Percentiles rank a stretch among this genome's conserved stretches.
Evolutionary conservation across 192 early-diverging fungal genomes (phyloP).

Genomic region (Gaertneriomyces semiglobifer): DNA sequence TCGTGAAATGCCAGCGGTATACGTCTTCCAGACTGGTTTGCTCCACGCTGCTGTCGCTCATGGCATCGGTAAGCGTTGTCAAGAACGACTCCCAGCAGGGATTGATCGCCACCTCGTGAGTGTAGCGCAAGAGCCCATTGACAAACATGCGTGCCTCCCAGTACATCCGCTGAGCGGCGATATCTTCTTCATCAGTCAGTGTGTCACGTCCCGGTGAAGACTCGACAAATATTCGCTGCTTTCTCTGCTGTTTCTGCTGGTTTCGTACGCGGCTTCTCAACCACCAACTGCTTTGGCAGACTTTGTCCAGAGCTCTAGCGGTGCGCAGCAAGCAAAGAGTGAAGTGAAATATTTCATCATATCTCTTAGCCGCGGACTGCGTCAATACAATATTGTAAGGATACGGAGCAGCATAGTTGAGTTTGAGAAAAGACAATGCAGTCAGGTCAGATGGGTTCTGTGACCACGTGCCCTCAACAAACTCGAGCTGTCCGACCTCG

Average conservation of each 20-base stretch:
- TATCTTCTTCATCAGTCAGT: background rate
- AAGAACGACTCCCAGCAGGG: conserved; percentile 7
- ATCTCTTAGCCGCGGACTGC: background rate
- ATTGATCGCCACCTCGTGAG: background rate
- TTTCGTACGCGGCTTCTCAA: background rate
- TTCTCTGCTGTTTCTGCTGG: background rate
- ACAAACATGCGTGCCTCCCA: conserved; percentile 26
- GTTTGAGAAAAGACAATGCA: conserved; percentile 9
- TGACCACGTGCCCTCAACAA: conserved; percentile 1
- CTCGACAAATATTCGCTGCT: background rate
- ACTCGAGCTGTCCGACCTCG: conserved; percentile 10
- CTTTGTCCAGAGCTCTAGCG: conserved; percentile 6
- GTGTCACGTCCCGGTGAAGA: background rate
- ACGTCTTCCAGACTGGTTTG: conserved; percentile 1
- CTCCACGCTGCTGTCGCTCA: background rate
- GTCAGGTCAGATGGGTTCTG: background rate
- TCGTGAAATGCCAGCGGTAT: conserved; percentile 2
- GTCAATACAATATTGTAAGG: conserved; percentile 18
- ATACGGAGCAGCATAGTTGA: conserved; percentile 11
- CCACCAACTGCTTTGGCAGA: background rate
- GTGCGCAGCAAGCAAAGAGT: conserved; percentile 1
- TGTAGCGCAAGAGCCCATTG: conserved; percentile 6
- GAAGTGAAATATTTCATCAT: conserved; percentile 7
- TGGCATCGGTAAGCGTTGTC: conserved; percentile 3
- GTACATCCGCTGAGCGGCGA: conserved; percentile 4